Conservation (phyloP, 345 rosid genomes). For the Lumnitzera racemosa region DNA sequence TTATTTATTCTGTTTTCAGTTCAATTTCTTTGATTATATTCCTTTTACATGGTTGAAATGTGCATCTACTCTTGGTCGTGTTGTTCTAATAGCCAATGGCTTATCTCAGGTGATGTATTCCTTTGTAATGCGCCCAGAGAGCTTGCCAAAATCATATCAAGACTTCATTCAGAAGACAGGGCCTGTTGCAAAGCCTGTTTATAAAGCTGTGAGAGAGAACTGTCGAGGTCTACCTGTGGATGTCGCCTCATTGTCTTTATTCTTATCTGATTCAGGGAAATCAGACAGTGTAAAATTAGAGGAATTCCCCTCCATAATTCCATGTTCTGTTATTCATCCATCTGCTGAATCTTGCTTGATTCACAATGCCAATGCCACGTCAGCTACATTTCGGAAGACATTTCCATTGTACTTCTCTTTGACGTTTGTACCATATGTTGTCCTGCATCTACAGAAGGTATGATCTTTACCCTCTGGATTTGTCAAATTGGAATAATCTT, state of each 20-base stretch:
- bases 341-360: slow-evolving; percentile 61
- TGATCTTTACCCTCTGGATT: slow-evolving; percentile 11
- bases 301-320: slow-evolving; percentile 76
- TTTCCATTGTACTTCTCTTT: slow-evolving; percentile 96
- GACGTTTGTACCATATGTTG: slow-evolving; percentile 95
- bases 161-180: slow-evolving; percentile 98
- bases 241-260: slow-evolving; percentile 62
- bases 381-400: slow-evolving; percentile 90
- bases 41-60: too few relatives aligned
- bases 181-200: slow-evolving; percentile 82
- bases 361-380: slow-evolving; percentile 83
- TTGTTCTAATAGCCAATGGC: not conserved
- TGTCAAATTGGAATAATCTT: not conserved
- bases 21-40: too few relatives aligned
- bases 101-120: slow-evolving; percentile 72
- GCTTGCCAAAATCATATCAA: slow-evolving; percentile 90
- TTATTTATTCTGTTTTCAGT: too few relatives aligned
- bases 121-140: slow-evolving; percentile 94
- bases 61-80: too few relatives aligned
- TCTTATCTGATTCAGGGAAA: slow-evolving; percentile 43
- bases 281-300: slow-evolving; percentile 49
- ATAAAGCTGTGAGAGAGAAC: slow-evolving; percentile 84
- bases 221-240: slow-evolving; percentile 89
- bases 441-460: slow-evolving; percentile 90
- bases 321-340: slow-evolving; percentile 92